phyloP scores from a whole-genome alignment of 2,329 filamentous ascomycete genomes.

The Scedosporium minutisporum region DNA sequence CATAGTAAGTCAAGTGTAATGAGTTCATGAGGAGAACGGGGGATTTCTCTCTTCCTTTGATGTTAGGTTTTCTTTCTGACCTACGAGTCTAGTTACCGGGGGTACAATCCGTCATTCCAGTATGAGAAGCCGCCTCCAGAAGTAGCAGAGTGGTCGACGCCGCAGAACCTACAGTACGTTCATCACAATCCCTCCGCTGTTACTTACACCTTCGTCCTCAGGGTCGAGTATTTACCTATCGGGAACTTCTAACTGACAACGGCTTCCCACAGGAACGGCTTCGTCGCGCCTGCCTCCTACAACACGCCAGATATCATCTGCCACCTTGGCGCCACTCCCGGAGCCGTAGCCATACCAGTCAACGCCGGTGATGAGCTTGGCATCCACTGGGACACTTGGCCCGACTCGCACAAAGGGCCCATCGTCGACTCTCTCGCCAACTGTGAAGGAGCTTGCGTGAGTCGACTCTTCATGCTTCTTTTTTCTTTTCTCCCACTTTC shows the following conservation, averaged over 20 bases:
- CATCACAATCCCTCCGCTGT: background rate
- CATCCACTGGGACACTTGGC: slow-evolving; percentile 32
- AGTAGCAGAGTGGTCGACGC: slow-evolving; percentile 7
- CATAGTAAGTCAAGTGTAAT: background rate
- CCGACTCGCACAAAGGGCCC: slow-evolving; percentile 36
- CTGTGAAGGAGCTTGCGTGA: slow-evolving; percentile 45
- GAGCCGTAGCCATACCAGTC: slow-evolving; percentile 23
- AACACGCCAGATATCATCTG: slow-evolving; percentile 33
- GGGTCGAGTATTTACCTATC: too few species aligned
- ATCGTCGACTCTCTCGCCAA: slow-evolving; percentile 55
- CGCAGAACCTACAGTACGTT: slow-evolving; percentile 7
- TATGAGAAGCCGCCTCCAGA: slow-evolving; percentile 4
- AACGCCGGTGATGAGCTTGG: slow-evolving; percentile 28
- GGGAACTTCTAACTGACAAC: too few species aligned
- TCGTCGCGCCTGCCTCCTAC: slow-evolving; percentile 33
- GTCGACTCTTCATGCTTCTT: background rate
- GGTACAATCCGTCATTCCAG: slow-evolving; percentile 6
- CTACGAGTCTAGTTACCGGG: background rate
- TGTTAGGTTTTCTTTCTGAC: background rate
- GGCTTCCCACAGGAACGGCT: slow-evolving; percentile 27
- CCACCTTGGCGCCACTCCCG: slow-evolving; percentile 29
- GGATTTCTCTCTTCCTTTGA: background rate
- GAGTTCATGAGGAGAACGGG: too few species aligned
- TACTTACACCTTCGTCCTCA: background rate
- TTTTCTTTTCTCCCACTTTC: background rate